Base-by-base conservation (phyloP, 2,329 filamentous ascomycete species). In the Pseudogymnoascus sp. region DNA sequence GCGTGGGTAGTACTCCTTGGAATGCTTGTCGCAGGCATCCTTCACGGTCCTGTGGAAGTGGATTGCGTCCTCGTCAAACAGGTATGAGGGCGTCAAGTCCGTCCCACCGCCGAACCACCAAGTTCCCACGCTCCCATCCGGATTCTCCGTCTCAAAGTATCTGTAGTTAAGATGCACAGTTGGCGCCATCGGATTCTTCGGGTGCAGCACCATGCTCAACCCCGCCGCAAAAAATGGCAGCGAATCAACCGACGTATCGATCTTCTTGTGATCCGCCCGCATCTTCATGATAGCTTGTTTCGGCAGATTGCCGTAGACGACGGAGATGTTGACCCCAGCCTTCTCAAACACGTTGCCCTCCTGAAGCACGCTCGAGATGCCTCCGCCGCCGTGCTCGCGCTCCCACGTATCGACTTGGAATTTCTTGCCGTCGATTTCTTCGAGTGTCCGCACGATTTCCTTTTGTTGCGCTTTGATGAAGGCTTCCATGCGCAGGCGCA, bases 61-160 rank as follows among this genome's bases (percentile, higher is more conserved):
- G 63, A 95, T 89, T 37, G 90, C 93, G 74, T 99, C 94, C 74
- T 99, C 94, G 69, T 97, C 93, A 76, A 96, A 97, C 33, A 99
- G 84, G 73, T 97, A 99, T 39, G 83, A 86, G 0, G 94, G 94
- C 10, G 94, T 99, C 68, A 99, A 77, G 75, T 99, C 94, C 60
- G 90, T 92, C 62, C 94, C 94, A 59, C 94, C 94, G 66, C 94
- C 94, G 71, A 96, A 99, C 94, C 94, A 99, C 93, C 94, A 99
- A 6, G 92, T 88, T 66, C 93, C 91, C 60, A 81, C 87, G 67
- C 81, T 88, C 45, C 89, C 91, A 69, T 93, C 88, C 7, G 88
- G 84, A 69, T 93, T 89, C 64, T 90, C 89, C 1, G 94, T 99
- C 79, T 99, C 94, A 72, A 99, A 99, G 77, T 99, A 99, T 62